A percentile compares a stretch with the other conserved stretches of the same genome.
Conservation (phyloP, 768 basidiomycete species). For the Tylopilus plumbeoviolaceoides region DNA sequence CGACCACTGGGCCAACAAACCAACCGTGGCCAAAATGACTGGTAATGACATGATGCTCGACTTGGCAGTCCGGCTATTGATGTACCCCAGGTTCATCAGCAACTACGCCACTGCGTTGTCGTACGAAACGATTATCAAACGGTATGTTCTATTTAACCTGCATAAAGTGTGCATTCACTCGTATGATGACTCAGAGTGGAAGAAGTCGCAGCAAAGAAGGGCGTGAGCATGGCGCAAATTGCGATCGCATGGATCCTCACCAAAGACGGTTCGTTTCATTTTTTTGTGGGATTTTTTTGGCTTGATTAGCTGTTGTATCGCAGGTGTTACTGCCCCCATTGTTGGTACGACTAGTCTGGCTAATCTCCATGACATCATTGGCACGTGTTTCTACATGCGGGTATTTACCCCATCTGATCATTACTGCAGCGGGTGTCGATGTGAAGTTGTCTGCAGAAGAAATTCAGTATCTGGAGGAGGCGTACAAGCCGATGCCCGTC, state of each 20-base stretch:
- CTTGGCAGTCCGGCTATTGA: conserved; percentile 4
- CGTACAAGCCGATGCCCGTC: conserved; percentile 39
- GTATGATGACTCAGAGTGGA: conserved; percentile 30
- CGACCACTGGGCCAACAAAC: conserved; percentile 33
- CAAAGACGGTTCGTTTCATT: conserved; percentile 26
- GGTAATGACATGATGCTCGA: conserved; percentile 8
- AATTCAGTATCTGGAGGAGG: conserved; percentile 41
- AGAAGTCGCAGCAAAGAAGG: conserved; percentile 35
- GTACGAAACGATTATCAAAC: conserved; percentile 26
- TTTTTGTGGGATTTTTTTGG: not conserved
- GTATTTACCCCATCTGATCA: conserved; percentile 3
- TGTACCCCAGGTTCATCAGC: conserved; percentile 17
- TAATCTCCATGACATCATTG: conserved; percentile 39
- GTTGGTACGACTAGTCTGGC: conserved; percentile 40
- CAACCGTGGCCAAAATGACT: conserved; percentile 21
- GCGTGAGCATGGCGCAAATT: conserved; percentile 40
- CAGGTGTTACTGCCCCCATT: conserved; percentile 41
- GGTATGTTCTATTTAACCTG: conserved; percentile 9
- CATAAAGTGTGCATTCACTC: not conserved
- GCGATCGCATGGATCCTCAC: conserved; percentile 38
- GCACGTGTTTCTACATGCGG: conserved; percentile 15
- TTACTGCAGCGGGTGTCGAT: conserved; percentile 30
- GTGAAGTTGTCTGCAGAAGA: conserved; percentile 47
- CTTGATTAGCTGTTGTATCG: not conserved
- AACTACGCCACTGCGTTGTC: conserved; percentile 23